Percentiles rank a stretch among this genome's conserved stretches.
These are phyloP conservation scores for Mucor lusitanicus DNA, from an alignment of 371 early-diverging fungal species.

Conservation along the genomic window DNA sequence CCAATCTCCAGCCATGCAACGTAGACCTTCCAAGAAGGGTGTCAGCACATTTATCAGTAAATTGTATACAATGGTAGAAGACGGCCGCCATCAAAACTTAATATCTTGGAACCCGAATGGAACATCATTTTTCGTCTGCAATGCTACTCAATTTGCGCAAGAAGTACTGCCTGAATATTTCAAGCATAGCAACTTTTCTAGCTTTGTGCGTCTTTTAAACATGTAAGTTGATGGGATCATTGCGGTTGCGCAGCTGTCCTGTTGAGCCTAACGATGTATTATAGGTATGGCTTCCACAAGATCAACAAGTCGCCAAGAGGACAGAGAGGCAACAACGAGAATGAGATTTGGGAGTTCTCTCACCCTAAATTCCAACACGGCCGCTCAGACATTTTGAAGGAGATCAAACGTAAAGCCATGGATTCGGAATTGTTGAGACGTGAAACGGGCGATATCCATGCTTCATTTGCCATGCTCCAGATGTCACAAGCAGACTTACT, in stretches of 20 bases:
- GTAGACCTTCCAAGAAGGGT: conserved; percentile 18
- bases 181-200: conserved; percentile 61
- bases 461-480: conserved; percentile 67
- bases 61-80: conserved; percentile 65
- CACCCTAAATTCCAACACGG: conserved; percentile 47
- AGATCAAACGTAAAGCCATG: conserved; percentile 62
- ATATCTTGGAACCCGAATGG: conserved; percentile 84
- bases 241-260: too few relatives aligned
- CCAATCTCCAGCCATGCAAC: background rate
- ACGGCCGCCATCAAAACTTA: conserved; percentile 67
- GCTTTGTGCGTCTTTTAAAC: conserved; percentile 65
- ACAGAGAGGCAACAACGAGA: conserved; percentile 65
- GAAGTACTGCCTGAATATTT: conserved; percentile 75
- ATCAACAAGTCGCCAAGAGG: conserved; percentile 66
- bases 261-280: background rate
- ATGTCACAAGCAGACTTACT: conserved; percentile 64
- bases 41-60: conserved; percentile 25
- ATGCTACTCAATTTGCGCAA: conserved; percentile 82
- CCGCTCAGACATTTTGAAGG: conserved; percentile 45
- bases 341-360: conserved; percentile 59
- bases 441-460: conserved; percentile 69
- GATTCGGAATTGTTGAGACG: conserved; percentile 71
- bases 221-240: conserved; percentile 36
- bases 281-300: conserved; percentile 64
- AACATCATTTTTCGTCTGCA: conserved; percentile 85